Evolutionary conservation across 108 stramenopile species (phyloP).

Genomic region (Skeletonema marinoi): DNA sequence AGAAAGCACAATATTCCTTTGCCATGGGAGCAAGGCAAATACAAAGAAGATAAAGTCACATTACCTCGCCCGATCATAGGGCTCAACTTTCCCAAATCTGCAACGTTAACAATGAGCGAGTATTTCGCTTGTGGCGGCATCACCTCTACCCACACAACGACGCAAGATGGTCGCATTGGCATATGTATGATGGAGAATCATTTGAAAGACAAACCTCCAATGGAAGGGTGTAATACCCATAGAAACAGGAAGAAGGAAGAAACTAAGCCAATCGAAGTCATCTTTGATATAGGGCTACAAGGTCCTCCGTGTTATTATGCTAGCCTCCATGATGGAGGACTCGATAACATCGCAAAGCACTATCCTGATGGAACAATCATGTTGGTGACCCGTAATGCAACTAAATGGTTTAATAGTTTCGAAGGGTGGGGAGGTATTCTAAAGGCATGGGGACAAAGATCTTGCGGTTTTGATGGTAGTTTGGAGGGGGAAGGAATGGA

Average conservation of each 20-base stretch:
- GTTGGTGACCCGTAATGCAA: slow-evolving; percentile 23
- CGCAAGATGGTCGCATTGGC: slow-evolving; percentile 34
- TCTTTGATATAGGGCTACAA: slow-evolving; percentile 35
- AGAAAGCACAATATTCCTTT: slow-evolving; percentile 12
- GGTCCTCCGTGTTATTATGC: slow-evolving; percentile 31
- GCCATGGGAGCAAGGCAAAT: slow-evolving; percentile 36
- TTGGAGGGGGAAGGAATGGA: slow-evolving; percentile 18
- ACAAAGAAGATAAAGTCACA: slow-evolving; percentile 15
- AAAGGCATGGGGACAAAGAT: slow-evolving; percentile 4
- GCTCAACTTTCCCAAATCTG: slow-evolving; percentile 47
- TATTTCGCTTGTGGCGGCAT: slow-evolving; percentile 43
- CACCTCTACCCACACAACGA: slow-evolving; percentile 34
- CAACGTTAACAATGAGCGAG: slow-evolving; percentile 39
- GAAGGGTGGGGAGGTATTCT: not conserved
- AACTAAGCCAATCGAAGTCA: slow-evolving; percentile 15
- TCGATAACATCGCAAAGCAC: slow-evolving; percentile 34
- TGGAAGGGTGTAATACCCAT: slow-evolving; percentile 22
- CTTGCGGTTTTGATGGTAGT: slow-evolving; percentile 37
- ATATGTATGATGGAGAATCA: slow-evolving; percentile 53
- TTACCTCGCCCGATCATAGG: slow-evolving; percentile 42
- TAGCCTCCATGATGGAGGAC: slow-evolving; percentile 34
- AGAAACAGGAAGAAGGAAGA: not conserved
- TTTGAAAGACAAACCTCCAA: slow-evolving; percentile 23
- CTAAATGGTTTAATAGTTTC: slow-evolving; percentile 21
- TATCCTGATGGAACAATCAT: slow-evolving; percentile 33